Evolutionary conservation across 257 asterid genomes (phyloP).

Genomic region (Lithospermum erythrorhizon): DNA sequence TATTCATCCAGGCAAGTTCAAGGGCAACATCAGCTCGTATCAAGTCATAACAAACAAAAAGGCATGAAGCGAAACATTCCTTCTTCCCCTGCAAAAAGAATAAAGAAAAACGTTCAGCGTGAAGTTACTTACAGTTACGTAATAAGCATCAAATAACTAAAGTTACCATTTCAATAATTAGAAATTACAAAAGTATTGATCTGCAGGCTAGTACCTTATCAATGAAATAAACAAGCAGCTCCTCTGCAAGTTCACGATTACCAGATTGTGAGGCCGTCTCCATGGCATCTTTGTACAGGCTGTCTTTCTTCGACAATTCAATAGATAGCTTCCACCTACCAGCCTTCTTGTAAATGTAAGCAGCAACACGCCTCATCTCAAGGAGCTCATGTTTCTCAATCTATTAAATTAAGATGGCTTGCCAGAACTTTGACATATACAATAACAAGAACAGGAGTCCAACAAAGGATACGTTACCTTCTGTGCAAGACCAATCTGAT

Average conservation of each 20-base stretch:
- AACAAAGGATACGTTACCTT: constrained; percentile 43
- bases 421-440: constrained; percentile 2
- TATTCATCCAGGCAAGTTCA: constrained; percentile 96
- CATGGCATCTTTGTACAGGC: constrained; percentile 95
- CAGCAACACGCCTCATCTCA: constrained; percentile 99
- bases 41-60: constrained; percentile 90
- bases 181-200: not conserved
- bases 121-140: not conserved
- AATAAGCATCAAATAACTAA: too few relatives aligned
- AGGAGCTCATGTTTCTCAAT: constrained; percentile 98
- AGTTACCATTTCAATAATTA: not conserved
- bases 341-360: constrained; percentile 96
- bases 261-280: constrained; percentile 99
- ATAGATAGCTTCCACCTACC: constrained; percentile 98
- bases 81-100: constrained; percentile 75
- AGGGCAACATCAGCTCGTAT: constrained; percentile 90
- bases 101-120: constrained; percentile 4
- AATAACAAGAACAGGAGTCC: constrained; percentile 3
- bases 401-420: constrained; percentile 29
- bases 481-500: constrained; percentile 97
- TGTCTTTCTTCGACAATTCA: constrained; percentile 95
- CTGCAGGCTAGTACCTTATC: constrained; percentile 50
- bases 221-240: constrained; percentile 87
- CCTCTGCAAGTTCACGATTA: constrained; percentile 99
- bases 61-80: constrained; percentile 98